Percentiles rank a stretch among this genome's conserved stretches.
These are phyloP conservation scores for Panellus pusillus DNA, from an alignment of 768 basidiomycete genomes.

Conservation along the genomic window DNA sequence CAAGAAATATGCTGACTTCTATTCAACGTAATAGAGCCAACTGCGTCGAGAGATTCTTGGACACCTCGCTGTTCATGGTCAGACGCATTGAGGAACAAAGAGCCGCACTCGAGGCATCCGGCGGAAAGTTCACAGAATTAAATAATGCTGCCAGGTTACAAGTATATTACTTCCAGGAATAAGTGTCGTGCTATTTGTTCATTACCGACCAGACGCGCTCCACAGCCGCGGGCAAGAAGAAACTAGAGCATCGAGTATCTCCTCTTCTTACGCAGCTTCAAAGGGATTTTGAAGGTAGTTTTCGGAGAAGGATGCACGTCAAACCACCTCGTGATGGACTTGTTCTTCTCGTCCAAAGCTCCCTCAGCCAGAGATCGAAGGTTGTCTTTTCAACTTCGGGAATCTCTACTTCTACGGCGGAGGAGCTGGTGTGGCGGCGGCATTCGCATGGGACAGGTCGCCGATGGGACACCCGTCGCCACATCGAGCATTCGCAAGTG, in stretches of 20 bases:
- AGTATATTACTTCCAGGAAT: conserved; percentile 12
- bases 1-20: background rate
- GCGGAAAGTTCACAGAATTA: conserved; percentile 10
- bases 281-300: conserved; percentile 51
- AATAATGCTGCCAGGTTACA: conserved; percentile 5
- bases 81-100: conserved; percentile 57
- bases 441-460: conserved; percentile 43
- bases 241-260: conserved; percentile 68
- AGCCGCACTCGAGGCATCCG: conserved; percentile 9
- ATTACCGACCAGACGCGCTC: conserved; percentile 50
- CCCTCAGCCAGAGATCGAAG: conserved; percentile 85
- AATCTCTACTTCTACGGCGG: conserved; percentile 45
- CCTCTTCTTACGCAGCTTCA: conserved; percentile 55
- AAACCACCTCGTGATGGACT: conserved; percentile 66
- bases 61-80: conserved; percentile 63
- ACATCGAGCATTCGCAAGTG: conserved; percentile 79
- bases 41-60: conserved; percentile 88
- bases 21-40: conserved; percentile 40
- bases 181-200: conserved; percentile 23
- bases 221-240: conserved; percentile 59
- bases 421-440: conserved; percentile 28
- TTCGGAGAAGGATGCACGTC: conserved; percentile 45
- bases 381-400: conserved; percentile 55
- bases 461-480: conserved; percentile 63
- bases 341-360: conserved; percentile 87